Evolutionary conservation across 2,329 filamentous ascomycete genomes (phyloP).

Genomic region (Pestalotiopsis sp.): DNA sequence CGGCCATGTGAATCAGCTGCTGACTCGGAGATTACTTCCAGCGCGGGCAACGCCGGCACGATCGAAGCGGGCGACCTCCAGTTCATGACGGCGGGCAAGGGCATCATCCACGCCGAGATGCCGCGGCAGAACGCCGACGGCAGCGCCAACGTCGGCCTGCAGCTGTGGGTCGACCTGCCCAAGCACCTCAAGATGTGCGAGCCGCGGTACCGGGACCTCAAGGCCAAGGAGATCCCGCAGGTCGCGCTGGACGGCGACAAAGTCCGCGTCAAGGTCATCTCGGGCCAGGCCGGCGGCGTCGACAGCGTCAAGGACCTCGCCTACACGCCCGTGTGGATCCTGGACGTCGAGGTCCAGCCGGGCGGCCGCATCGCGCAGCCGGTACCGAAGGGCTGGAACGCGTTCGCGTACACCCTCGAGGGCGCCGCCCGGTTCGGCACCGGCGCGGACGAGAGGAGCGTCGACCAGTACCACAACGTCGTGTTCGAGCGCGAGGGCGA

Average conservation of each 20-base stretch:
- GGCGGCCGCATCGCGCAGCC: constrained; percentile 76
- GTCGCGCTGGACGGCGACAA: constrained; percentile 71
- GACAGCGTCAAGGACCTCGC: constrained; percentile 88
- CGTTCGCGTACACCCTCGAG: constrained; percentile 83
- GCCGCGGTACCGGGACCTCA: constrained; percentile 86
- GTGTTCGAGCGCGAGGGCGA: constrained; percentile 84
- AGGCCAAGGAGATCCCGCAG: constrained; percentile 74
- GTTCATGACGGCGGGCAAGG: constrained; percentile 94
- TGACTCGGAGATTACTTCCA: neutral
- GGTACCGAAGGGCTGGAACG: constrained; percentile 81
- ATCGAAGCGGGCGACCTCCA: constrained; percentile 88
- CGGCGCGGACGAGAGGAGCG: constrained; percentile 48
- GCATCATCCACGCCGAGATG: constrained; percentile 97
- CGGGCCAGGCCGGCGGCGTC: constrained; percentile 77
- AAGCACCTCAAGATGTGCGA: constrained; percentile 81
- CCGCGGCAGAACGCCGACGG: constrained; percentile 77
- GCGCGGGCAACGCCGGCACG: constrained; percentile 60
- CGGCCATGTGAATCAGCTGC: neutral
- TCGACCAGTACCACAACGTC: constrained; percentile 80
- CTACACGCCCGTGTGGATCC: constrained; percentile 95
- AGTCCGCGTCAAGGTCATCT: constrained; percentile 87
- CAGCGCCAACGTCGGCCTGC: constrained; percentile 78
- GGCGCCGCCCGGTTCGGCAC: constrained; percentile 67
- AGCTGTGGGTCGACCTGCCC: constrained; percentile 94
- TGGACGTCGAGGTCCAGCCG: constrained; percentile 79